Conservation (phyloP, 192 early-diverging fungal species). For the Backusella australiensis region DNA sequence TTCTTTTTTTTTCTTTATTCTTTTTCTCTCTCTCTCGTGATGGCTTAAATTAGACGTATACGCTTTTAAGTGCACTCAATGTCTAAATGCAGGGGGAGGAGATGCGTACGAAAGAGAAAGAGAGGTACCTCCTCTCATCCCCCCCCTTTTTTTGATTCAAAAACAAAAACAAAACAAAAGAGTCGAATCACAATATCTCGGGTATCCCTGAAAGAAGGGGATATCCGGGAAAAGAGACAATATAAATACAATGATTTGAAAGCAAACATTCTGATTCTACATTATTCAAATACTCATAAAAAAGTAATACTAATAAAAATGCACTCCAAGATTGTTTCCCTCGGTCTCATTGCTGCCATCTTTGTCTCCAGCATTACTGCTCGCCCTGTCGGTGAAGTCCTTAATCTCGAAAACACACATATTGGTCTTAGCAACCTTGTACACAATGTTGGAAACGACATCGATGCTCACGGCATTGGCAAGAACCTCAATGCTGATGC, state of each 20-base stretch:
- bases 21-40: not conserved
- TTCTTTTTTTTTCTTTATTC: not conserved
- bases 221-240: not conserved
- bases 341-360: slow-evolving; percentile 1
- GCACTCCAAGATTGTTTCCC: not conserved
- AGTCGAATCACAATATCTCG: not conserved
- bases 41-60: not conserved
- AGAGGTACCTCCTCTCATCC: not conserved
- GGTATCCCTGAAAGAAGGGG: not conserved
- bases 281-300: not conserved
- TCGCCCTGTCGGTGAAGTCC: not conserved
- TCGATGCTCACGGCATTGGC: not conserved
- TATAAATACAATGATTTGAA: not conserved
- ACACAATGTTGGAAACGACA: not conserved
- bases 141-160: not conserved
- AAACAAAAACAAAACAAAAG: not conserved
- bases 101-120: not conserved
- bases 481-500: not conserved
- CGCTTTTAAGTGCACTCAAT: not conserved
- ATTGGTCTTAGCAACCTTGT: not conserved
- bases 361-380: not conserved
- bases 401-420: not conserved
- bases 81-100: not conserved
- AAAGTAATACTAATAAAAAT: slow-evolving; percentile 3
- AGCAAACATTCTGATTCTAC: not conserved